These are phyloP conservation scores for Fragaria ananassa DNA, from an alignment of 306 rosid species.

Conservation along the genomic window DNA sequence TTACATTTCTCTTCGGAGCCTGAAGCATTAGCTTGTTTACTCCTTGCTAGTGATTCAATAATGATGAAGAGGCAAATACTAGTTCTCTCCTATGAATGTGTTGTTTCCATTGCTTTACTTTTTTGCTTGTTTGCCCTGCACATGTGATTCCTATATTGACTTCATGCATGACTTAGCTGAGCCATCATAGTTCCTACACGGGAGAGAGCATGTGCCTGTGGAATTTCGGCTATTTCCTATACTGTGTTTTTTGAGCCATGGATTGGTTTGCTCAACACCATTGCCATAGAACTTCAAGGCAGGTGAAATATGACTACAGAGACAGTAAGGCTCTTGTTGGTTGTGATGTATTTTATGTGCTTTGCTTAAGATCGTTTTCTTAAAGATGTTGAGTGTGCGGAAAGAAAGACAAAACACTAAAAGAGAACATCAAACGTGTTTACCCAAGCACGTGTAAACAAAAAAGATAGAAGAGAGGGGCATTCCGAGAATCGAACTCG, in stretches of 20 bases:
- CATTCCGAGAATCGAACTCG: slow-evolving; percentile 25
- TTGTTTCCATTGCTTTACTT: not conserved
- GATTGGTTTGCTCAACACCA: not conserved
- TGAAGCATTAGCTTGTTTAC: not conserved
- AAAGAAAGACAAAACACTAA: no score
- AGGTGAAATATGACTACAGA: not conserved
- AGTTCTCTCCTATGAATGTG: not conserved
- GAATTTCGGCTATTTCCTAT: not conserved
- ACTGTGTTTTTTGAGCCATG: not conserved
- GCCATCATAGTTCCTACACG: not conserved
- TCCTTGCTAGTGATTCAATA: not conserved
- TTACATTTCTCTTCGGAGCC: not conserved
- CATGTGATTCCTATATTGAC: not conserved
- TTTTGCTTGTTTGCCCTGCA: not conserved
- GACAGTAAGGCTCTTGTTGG: not conserved
- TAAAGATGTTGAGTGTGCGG: no score
- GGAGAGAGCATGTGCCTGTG: not conserved
- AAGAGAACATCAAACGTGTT: no score
- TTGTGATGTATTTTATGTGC: not conserved
- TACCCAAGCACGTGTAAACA: no score
- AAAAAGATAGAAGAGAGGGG: not conserved
- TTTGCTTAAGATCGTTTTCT: not conserved
- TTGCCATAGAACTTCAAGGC: not conserved
- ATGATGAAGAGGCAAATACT: not conserved
- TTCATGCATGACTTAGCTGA: not conserved